Evolutionary conservation across 1,284 basidiomycete species (phyloP), one percentile per base, ranked within the genome.

Genomic region (Austroboletus novae-zelandiae): DNA sequence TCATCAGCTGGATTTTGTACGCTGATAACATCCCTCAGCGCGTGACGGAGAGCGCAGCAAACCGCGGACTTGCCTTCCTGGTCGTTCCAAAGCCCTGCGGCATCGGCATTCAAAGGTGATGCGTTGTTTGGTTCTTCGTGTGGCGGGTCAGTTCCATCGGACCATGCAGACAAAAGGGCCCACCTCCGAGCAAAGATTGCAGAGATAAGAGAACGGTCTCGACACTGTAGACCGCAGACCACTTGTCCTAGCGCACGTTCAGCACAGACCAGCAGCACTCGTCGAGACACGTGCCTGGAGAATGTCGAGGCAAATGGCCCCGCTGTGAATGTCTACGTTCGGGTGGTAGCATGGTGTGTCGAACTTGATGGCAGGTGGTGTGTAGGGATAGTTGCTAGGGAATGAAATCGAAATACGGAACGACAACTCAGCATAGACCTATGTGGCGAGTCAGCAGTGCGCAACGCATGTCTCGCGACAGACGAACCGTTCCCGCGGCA

Each of bases 141-240:
- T 27, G 18, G 23, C 17, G 35, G 0, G 35, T 55, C 4, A 55
- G 15, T 48, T 40, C 40, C 11, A 11, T 27, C 25, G 40, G 8
- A 35, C 6, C 34, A 4, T 7, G 14, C 9, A 25, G 1, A 29
- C n/a, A 37, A 10, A n/a, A 40, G 14, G 9, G 20, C 79, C 40
- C 61, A 90, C 90, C 89, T 59, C 91, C 91, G 42, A 94, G 77
- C 27, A 94, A 72, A 9, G 88, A 91, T 61, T 94, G 91, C 50
- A 94, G 68, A 9, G 91, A 93, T n/a, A 94, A 72, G 13, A 94
- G 76, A 40, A 94, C 89, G 0, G 90, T 92, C 57, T 92, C 89
- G 29, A 93, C 91, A 51, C 88, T 91, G 66, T 94, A 91, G 3
- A 93, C 86, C 9, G 91, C 91, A 11, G 89, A 91, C 91, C 91